These are phyloP conservation scores for Vararia minispora DNA, from an alignment of 768 basidiomycete genomes.

Conservation along the genomic window DNA sequence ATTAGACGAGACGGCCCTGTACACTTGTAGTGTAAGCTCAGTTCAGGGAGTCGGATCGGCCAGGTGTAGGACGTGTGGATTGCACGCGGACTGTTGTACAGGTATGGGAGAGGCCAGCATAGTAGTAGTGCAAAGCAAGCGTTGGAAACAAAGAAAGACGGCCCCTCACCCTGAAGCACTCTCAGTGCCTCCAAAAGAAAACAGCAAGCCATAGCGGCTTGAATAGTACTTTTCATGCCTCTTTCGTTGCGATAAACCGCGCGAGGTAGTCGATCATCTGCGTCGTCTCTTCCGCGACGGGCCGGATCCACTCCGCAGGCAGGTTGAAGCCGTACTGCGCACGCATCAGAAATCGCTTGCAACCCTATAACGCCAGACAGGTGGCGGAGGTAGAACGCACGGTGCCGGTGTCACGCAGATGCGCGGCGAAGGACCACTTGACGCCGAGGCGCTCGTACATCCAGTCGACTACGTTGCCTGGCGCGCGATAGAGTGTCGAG, in stretches of 20 bases:
- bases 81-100: too few relatives aligned
- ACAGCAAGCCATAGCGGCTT: too few relatives aligned
- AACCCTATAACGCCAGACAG: not conserved
- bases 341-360: not conserved
- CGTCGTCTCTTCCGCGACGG: slow-evolving; percentile 68
- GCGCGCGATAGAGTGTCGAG: slow-evolving; percentile 37
- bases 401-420: slow-evolving; percentile 61
- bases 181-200: too few relatives aligned
- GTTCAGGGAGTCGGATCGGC: too few relatives aligned
- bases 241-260: slow-evolving; percentile 43
- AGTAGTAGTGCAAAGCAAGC: too few relatives aligned
- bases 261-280: slow-evolving; percentile 57
- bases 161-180: too few relatives aligned
- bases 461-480: slow-evolving; percentile 60
- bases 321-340: slow-evolving; percentile 72
- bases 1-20: too few relatives aligned
- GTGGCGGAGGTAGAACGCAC: slow-evolving; percentile 25
- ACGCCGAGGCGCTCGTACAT: slow-evolving; percentile 45
- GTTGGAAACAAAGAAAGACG: too few relatives aligned
- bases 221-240: too few relatives aligned
- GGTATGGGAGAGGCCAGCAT: too few relatives aligned
- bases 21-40: too few relatives aligned
- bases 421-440: slow-evolving; percentile 53
- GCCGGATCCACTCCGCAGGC: slow-evolving; percentile 60
- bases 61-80: too few relatives aligned